Base-by-base conservation (phyloP, 768 basidiomycete genomes). In the Termitomyces sp. region DNA sequence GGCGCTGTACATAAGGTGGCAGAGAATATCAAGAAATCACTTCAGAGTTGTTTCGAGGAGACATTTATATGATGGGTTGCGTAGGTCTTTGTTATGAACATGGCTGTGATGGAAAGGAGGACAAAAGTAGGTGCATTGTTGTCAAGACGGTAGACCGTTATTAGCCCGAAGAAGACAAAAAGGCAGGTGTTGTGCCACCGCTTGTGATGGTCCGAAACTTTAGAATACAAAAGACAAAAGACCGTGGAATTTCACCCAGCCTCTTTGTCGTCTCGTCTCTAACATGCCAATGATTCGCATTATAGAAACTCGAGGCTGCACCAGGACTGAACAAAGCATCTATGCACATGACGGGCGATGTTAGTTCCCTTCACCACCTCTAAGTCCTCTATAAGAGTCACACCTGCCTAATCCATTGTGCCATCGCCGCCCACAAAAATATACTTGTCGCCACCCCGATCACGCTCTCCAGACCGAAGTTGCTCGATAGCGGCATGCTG, bases 81-180 rank as follows among this genome's bases (percentile, higher is more conserved):
- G 33, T 50, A 42, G 42, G 40, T 53, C 59, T 60, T 56, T 56
- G 50, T 60, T 56, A 43, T 32, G 44, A 53, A 49, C 52, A 50
- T 36, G 33, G 56, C 28, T 24, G 53, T 58, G 53, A 51, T 51
- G 54, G 26, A 28, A 26, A 56, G 32, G 26, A 50, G 40, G 61
- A 62, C 55, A 59, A 62, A 58, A 59, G 51, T 35, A 30, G 44
- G 30, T 18, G 36, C 5, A 26, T n/a, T 13, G 51, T 53, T 53
- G 38, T 42, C 38, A 53, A 40, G 51, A 28, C 51, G n/a, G 51
- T 26, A 18, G 12, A n/a, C 16, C 18, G 6, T 49, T 22, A 50
- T 50, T 16, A 33, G 33, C 24, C 51, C 26, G 28, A 42, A 51
- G 35, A 51, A 52, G 26, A 53, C 51, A 53, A 53, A 52, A 53